phyloP scores from a whole-genome alignment of 208 protist species.

The Perkinsela sp. region DNA sequence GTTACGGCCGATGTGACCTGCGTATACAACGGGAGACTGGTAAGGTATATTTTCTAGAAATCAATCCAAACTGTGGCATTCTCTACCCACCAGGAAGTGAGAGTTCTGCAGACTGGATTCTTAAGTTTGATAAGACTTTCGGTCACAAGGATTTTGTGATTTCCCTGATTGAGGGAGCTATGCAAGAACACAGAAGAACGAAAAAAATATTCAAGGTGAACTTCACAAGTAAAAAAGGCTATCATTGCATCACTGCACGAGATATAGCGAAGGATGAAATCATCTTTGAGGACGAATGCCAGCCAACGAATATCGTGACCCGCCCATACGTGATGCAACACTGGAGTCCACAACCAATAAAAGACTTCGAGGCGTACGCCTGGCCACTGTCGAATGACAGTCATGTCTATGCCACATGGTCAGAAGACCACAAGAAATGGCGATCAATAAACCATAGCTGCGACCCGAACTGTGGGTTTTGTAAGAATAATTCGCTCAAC shows the following conservation, averaged over 20 bases:
- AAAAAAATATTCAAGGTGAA: conserved; percentile 15
- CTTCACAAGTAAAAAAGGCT: conserved; percentile 16
- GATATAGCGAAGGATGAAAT: conserved; percentile 17
- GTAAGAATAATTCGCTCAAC: conserved; percentile 19
- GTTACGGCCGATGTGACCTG: conserved; percentile 51
- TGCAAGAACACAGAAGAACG: conserved; percentile 9
- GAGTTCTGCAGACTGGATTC: conserved; percentile 54
- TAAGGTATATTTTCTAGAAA: conserved; percentile 44
- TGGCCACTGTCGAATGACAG: conserved; percentile 26
- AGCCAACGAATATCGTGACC: conserved; percentile 25
- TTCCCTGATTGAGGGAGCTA: conserved; percentile 32
- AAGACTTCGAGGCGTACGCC: conserved; percentile 25
- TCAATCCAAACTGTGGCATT: conserved; percentile 66
- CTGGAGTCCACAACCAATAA: conserved; percentile 14
- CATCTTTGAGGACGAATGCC: conserved; percentile 30
- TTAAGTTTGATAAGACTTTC: conserved; percentile 20
- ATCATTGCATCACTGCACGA: conserved; percentile 20
- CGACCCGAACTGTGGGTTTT: conserved; percentile 38
- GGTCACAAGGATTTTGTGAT: conserved; percentile 42
- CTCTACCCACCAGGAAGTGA: conserved; percentile 56
- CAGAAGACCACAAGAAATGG: conserved; percentile 24
- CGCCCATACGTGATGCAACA: conserved; percentile 20
- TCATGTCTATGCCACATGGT: conserved; percentile 55
- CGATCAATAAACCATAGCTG: conserved; percentile 44
- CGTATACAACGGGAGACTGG: conserved; percentile 26